A percentile compares a stretch with the other conserved stretches of the same genome.
Evolutionary conservation across 2,329 filamentous ascomycete species (phyloP).

Genomic region (Epichloe coenophiala): DNA sequence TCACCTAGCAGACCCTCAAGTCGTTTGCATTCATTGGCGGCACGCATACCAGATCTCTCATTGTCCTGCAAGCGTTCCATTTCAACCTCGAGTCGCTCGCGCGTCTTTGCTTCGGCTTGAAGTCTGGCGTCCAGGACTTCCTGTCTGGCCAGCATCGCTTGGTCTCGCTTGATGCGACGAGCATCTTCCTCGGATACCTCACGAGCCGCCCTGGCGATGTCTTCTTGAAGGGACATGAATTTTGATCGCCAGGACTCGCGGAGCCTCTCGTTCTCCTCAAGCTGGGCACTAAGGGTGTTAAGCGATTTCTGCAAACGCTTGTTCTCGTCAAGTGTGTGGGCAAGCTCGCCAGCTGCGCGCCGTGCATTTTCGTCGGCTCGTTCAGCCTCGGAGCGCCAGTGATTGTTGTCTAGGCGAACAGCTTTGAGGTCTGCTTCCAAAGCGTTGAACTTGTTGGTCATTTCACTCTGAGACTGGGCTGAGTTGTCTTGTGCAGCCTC

Average conservation of each 20-base stretch:
- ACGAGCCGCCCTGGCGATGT: constrained; percentile 67
- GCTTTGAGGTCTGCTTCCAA: constrained; percentile 42
- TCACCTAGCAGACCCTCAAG: constrained; percentile 42
- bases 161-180: constrained; percentile 63
- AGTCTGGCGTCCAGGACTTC: constrained; percentile 68
- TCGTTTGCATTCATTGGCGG: constrained; percentile 47
- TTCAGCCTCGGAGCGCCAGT: constrained; percentile 50
- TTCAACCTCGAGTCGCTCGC: constrained; percentile 53
- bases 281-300: constrained; percentile 59
- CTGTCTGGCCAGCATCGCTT: constrained; percentile 64
- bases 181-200: constrained; percentile 76
- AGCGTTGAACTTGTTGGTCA: constrained; percentile 39
- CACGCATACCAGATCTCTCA: constrained; percentile 51
- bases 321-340: constrained; percentile 42
- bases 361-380: constrained; percentile 38
- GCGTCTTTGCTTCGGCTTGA: constrained; percentile 58
- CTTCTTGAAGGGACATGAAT: constrained; percentile 72
- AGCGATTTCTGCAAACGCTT: constrained; percentile 64
- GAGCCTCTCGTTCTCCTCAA: constrained; percentile 74
- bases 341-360: constrained; percentile 34
- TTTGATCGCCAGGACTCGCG: constrained; percentile 75
- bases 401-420: constrained; percentile 41
- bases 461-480: constrained; percentile 39
- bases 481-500: constrained; percentile 51
- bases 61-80: constrained; percentile 51